phyloP scores from a whole-genome alignment of 2,329 filamentous ascomycete genomes.

The Xylaria sp. region DNA sequence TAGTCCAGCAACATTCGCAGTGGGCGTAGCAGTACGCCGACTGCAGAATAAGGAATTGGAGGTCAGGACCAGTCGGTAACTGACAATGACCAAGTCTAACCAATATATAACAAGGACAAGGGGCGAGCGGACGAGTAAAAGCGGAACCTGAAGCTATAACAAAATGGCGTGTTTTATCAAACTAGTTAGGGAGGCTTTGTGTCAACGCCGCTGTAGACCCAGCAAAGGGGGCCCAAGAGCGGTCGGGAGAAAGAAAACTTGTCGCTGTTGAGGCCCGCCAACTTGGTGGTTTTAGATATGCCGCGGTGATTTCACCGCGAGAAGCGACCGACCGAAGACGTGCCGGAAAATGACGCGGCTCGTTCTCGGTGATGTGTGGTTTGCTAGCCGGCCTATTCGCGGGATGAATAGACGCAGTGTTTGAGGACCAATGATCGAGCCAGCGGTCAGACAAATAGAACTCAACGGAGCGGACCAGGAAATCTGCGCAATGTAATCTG shows the following conservation, averaged over 20 bases:
- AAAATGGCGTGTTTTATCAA: slow-evolving; percentile 49
- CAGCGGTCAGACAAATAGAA: neutral
- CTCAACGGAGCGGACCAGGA: slow-evolving; percentile 11
- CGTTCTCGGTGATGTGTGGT: slow-evolving; percentile 19
- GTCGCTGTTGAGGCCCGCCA: slow-evolving; percentile 84
- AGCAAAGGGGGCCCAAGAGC: slow-evolving; percentile 90
- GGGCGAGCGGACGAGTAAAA: slow-evolving; percentile 4
- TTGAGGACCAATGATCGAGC: slow-evolving; percentile 6
- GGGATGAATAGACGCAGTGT: neutral
- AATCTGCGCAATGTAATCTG: slow-evolving; percentile 22
- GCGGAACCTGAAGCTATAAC: slow-evolving; percentile 42
- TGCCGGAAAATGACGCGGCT: slow-evolving; percentile 46
- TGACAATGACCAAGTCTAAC: slow-evolving; percentile 13
- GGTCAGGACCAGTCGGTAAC: slow-evolving; percentile 36
- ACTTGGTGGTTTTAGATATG: slow-evolving; percentile 75
- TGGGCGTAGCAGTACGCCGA: slow-evolving; percentile 54
- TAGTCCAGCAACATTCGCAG: slow-evolving; percentile 49
- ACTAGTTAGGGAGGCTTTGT: slow-evolving; percentile 96
- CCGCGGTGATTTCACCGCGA: slow-evolving; percentile 47
- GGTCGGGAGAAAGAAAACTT: slow-evolving; percentile 82
- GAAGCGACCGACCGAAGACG: slow-evolving; percentile 35
- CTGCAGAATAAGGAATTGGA: slow-evolving; percentile 43
- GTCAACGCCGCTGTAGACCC: slow-evolving; percentile 97
- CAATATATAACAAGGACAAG: slow-evolving; percentile 28
- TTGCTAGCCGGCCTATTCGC: neutral